Evolutionary conservation across 2,329 filamentous ascomycete species (phyloP), one percentile per base, ranked within the genome.

Genomic region (Ceratocystiopsis brevicomis): DNA sequence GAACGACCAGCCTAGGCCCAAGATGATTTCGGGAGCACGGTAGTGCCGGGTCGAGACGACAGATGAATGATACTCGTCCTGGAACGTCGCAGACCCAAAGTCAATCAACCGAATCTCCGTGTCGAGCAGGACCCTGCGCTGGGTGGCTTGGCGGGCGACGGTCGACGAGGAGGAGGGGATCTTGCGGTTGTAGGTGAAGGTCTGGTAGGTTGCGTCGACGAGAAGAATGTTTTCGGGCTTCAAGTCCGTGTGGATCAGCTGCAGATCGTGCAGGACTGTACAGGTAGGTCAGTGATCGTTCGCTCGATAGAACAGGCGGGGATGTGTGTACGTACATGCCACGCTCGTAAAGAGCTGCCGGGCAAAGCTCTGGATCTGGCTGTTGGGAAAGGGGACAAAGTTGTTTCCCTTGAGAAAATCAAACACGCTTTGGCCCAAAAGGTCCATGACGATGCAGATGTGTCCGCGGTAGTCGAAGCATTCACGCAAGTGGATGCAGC

Each of bases 391-490:
- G 1, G 90, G 90, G 16, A 94, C 86, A 56, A 98, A 98, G 50
- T 76, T 73, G 56, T 96, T 96, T 55, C 80, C 78, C 65, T 98
- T 98, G 40, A 98, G 69, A 53, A 98, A 98, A 62, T 98, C 90
- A 58, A 98, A 98, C 42, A 98, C 88, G 54, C 88, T 96, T 56
- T 95, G 88, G 40, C 88, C 88, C 32, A 96, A 73, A 4, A 79
- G 61, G 50, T 79, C 74, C 73, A 77, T 79, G 44, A 79, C 75
- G 47, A 79, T 79, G 68, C 90, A 98, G 52, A 98, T 96, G 57
- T 98, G 90, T 45, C 92, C 90, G 40, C 87, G 76, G 64, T 84
- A 98, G 61, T 98, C 90, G 62, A 98, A 98, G 60, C 86, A 95
- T 55, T 98, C 90, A 37, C 87, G 76, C 37, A 98, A 68, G 59